These are phyloP conservation scores for Stipa capillata DNA, from an alignment of 176 grass and related monocot species.

Conservation along the genomic window DNA sequence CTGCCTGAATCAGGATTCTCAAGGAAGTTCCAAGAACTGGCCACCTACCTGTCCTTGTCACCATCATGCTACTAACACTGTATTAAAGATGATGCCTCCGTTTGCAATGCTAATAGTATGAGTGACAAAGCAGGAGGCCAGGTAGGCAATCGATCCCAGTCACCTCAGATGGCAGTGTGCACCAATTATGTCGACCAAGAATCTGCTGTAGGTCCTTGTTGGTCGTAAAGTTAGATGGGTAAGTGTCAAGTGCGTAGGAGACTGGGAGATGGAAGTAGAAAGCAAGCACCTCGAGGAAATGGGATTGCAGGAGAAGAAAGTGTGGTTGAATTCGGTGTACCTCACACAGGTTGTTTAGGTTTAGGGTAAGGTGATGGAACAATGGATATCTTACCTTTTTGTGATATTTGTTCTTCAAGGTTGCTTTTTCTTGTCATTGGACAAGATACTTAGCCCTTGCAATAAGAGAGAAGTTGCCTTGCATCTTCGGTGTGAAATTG, in stretches of 20 bases:
- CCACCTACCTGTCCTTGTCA: constrained; percentile 19
- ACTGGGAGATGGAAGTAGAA: neutral
- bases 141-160: neutral
- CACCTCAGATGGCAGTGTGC: neutral
- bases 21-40: neutral
- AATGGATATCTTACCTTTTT: neutral
- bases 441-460: neutral
- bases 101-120: constrained; percentile 1
- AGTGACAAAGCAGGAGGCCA: neutral
- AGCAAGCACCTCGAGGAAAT: neutral
- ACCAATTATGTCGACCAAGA: neutral
- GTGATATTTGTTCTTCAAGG: neutral
- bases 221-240: neutral
- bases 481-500: neutral
- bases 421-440: neutral
- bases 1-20: neutral
- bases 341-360: neutral
- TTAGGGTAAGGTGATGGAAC: neutral
- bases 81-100: constrained; percentile 23
- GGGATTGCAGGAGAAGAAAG: neutral
- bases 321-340: neutral
- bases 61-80: constrained; percentile 9
- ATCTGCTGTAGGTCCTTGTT: neutral
- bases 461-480: neutral
- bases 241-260: neutral